Base-by-base conservation (phyloP, 352 stramenopile species). In the Pythium insidiosum region DNA sequence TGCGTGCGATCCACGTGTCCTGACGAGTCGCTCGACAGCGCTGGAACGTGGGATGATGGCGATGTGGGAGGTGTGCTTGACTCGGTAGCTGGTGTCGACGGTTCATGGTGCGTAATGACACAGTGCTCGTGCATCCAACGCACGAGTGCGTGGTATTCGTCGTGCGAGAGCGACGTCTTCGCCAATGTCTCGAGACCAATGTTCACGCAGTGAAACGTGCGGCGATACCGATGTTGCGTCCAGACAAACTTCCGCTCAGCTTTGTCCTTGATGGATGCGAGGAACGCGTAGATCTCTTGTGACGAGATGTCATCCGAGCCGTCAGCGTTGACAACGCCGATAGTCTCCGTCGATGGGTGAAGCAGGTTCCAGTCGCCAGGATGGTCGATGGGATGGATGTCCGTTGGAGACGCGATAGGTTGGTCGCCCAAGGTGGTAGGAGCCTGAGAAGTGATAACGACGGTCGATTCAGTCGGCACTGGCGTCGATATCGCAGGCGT, bases 81-180 rank as follows among this genome's bases (percentile, higher is more conserved):
- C n/a, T n/a, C n/a, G n/a, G n/a, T n/a, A n/a, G n/a, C n/a, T n/a
- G n/a, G n/a, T n/a, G n/a, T n/a, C n/a, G n/a, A n/a, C n/a, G n/a
- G n/a, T n/a, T n/a, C n/a, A n/a, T n/a, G n/a, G n/a, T n/a, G n/a
- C n/a, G n/a, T n/a, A n/a, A n/a, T n/a, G n/a, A n/a, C 41, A 20
- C 60, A 66, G 41, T 69, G 56, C 18, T 55, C 40, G 41, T 69
- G 60, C 60, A 69, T 69, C 60, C 60, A 69, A 28, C 45, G 39
- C 47, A 69, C 61, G 23, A 66, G 25, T 12, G 53, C 53, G 47
- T 71, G 46, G 43, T 64, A 71, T 38, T 66, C 50, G 24, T 55
- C 57, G 3, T 16, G 21, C 9, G 57, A 55, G n/a, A 71, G 42
- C 12, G 49, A 37, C 24, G 55, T 40, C 54, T 71, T 71, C 23